Evolutionary conservation across 257 asterid genomes (phyloP), one percentile per base, ranked within the genome.

Genomic region (Hygrophila difformis): DNA sequence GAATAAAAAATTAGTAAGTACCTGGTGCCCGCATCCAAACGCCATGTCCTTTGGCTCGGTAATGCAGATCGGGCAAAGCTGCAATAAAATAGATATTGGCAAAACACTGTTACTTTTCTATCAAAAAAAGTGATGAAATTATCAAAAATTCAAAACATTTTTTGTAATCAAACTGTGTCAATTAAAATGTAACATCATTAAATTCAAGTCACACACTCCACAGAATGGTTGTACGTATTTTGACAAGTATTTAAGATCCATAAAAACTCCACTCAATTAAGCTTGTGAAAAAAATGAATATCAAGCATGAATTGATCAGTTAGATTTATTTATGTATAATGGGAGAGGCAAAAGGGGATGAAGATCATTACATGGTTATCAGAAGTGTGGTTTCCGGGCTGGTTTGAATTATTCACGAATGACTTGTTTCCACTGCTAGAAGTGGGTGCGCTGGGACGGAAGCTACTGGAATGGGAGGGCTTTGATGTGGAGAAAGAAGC

Each of bases 1-100:
- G n/a, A n/a, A n/a, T n/a, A n/a, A n/a, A n/a, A n/a, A n/a, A n/a
- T n/a, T n/a, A n/a, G n/a, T n/a, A n/a, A n/a, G 51, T 56, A 87
- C 97, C 97, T 82, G 97, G 63, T 87, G 97, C 57, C 97, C 97
- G 26, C 97, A 87, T 56, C 87, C 94, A 53, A 87, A 87, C n/a
- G 97, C 97, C 94, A 87, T 74, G 69, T 87, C 61, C 71, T 80
- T 87, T 5, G 84, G 75, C 40, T 67, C 76, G 4, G 68, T 67
- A 34, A 87, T 65, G 78, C 97, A 87, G 65, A 87, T 80, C 24
- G 97, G 97, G 60, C 97, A 87, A 52, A 83, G 83, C 97, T 87
- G 84, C 51, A 19, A 37, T 45, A 66, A 20, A 33, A 39, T 5
- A 14, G 36, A 39, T 1, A 2, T 31, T 14, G 24, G n/a, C n/a